These are phyloP conservation scores for Astrothelium subdiscretum DNA, from an alignment of 495 filamentous ascomycete species.

Conservation along the genomic window DNA sequence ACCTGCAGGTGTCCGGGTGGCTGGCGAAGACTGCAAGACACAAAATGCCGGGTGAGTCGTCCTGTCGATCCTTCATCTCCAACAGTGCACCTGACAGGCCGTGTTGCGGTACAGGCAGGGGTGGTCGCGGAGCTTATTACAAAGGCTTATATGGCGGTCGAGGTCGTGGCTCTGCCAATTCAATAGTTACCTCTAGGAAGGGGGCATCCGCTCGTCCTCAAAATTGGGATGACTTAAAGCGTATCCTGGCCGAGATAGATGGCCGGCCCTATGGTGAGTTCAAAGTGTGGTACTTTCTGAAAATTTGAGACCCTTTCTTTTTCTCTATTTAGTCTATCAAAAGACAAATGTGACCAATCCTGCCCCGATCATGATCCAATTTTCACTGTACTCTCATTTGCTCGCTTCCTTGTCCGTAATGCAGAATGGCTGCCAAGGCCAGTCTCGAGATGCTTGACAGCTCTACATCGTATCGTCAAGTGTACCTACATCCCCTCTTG, in stretches of 20 bases:
- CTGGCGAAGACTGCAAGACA: neutral
- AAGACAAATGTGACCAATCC: too few relatives aligned
- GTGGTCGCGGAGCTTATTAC: constrained; percentile 14
- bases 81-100: neutral
- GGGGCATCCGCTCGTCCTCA: neutral
- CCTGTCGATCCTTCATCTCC: neutral
- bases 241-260: constrained; percentile 6
- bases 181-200: neutral
- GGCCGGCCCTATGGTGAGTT: constrained; percentile 12
- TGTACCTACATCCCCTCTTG: too few relatives aligned
- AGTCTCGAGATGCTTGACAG: neutral
- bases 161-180: neutral
- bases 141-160: constrained; percentile 11
- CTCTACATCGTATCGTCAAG: too few relatives aligned
- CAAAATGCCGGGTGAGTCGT: neutral
- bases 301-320: neutral
- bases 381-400: neutral
- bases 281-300: neutral
- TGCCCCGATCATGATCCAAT: too few relatives aligned
- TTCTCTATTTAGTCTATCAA: too few relatives aligned
- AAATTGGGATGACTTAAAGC: constrained; percentile 7
- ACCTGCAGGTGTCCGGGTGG: too few relatives aligned
- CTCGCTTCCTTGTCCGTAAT: neutral
- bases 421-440: neutral
- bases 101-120: constrained; percentile 4